Evolutionary conservation across 2,329 filamentous ascomycete species (phyloP), one percentile per base, ranked within the genome.

Genomic region (Orbilia javanica): DNA sequence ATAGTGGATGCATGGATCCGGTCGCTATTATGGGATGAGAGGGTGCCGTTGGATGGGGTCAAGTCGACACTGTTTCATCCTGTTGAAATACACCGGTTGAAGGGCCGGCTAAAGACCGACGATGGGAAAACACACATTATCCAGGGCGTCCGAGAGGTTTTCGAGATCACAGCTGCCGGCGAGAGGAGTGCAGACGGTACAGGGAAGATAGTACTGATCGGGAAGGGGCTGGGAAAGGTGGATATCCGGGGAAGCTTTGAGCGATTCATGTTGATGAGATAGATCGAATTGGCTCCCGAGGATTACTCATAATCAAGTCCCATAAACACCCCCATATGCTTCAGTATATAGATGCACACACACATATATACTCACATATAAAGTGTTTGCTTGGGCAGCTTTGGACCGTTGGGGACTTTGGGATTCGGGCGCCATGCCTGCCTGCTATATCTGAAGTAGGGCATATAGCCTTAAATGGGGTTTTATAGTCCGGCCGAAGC

Each of bases 71-170:
- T 81, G 53, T 62, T 82, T 79, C 68, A 81, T 80, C 57, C 82
- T 67, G 50, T 93, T 80, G 94, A 97, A 82, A 90, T 98, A 22
- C 95, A 99, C 83, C 89, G 96, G 11, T 86, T 93, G 39, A 99
- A 99, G 83, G 95, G 94, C 0, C 89, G 93, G 1, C 84, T 98
- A 5, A 86, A 88, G 0, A 86, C 95, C 18, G 82, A 85, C 0
- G 87, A 90, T 68, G 93, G 93, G 0, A 85, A 86, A 0, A 85
- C 90, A 50, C 92, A 93, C 83, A 89, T 98, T 79, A 87, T 98
- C 6, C 96, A 99, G 84, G 96, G 94, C 1, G 96, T 99, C 0
- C 87, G 95, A 66, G 95, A 97, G 81, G 88, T 98, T 15, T 99
- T 98, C 83, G 96, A 99, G 82, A 92, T 98, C 25, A 89, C 93